These are phyloP conservation scores for Scutellaria baicalensis DNA, from an alignment of 257 asterid species.

Conservation along the genomic window DNA sequence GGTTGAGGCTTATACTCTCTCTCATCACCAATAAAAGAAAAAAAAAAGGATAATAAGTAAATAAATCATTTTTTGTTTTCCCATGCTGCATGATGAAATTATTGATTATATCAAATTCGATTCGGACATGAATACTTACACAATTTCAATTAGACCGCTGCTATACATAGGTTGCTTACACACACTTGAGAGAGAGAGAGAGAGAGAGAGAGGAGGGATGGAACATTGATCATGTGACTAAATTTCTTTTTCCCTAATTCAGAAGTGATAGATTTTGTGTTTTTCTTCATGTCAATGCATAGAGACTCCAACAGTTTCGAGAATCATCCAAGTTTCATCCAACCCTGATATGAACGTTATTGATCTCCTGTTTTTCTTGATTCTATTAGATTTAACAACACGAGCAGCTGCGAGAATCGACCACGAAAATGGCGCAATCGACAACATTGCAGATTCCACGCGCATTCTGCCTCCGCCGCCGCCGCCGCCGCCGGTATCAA, in stretches of 20 bases:
- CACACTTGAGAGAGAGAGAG: neutral
- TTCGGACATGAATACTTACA: neutral
- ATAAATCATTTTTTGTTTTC: neutral
- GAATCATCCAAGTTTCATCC: neutral
- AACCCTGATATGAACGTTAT: constrained; percentile 27
- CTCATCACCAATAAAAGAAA: neutral
- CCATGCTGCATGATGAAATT: constrained; percentile 5
- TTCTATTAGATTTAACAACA: neutral
- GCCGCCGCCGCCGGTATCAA: constrained; percentile 18
- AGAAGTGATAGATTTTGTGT: neutral
- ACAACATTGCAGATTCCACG: neutral
- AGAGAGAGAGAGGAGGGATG: neutral
- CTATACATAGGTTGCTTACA: neutral
- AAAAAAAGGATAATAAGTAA: too few species aligned
- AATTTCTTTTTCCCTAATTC: neutral
- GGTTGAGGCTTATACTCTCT: neutral
- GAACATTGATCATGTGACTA: neutral
- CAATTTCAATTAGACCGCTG: constrained; percentile 8
- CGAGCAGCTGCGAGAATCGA: neutral
- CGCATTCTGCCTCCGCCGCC: constrained; percentile 5
- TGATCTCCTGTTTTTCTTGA: constrained; percentile 8
- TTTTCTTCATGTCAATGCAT: neutral
- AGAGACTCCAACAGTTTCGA: neutral
- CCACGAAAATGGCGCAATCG: neutral
- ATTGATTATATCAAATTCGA: neutral